A percentile compares a stretch with the other conserved stretches of the same genome.
Conservation (phyloP, 1,139 yeast genomes). For the Candida sojae region DNA sequence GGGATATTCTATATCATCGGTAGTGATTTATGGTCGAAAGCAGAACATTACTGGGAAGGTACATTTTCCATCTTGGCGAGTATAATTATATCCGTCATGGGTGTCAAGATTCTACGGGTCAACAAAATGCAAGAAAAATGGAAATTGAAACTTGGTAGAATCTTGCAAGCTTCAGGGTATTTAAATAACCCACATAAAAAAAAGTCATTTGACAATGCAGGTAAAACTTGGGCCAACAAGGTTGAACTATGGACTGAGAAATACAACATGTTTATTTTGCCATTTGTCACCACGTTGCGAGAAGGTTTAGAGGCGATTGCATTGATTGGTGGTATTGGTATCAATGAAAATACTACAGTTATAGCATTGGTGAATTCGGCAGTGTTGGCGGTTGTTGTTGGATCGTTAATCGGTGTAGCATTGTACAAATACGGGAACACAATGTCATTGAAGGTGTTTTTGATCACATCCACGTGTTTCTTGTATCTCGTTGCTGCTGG, state of each 20-base stretch:
- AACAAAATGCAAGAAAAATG: conserved; percentile 77
- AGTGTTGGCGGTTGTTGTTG: conserved; percentile 31
- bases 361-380: conserved; percentile 36
- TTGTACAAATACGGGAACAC: conserved; percentile 46
- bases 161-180: neutral
- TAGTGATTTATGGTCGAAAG: conserved; percentile 44
- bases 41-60: conserved; percentile 53
- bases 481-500: conserved; percentile 49
- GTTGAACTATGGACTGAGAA: conserved; percentile 29
- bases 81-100: conserved; percentile 47
- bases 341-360: conserved; percentile 39
- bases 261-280: conserved; percentile 43
- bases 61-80: conserved; percentile 46
- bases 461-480: conserved; percentile 42
- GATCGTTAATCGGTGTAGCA: conserved; percentile 34
- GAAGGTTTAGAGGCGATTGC: conserved; percentile 54
- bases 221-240: conserved; percentile 10
- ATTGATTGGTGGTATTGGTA: conserved; percentile 50
- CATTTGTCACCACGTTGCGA: conserved; percentile 46
- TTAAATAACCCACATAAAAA: conserved; percentile 12
- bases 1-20: conserved; percentile 49
- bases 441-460: conserved; percentile 42
- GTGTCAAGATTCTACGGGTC: conserved; percentile 43
- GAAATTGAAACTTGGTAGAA: conserved; percentile 59
- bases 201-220: conserved; percentile 12